A percentile compares a stretch with the other conserved stretches of the same genome.
Evolutionary conservation across 148 eudicot genomes (phyloP).

Genomic region (Vaccinium corymbosum): DNA sequence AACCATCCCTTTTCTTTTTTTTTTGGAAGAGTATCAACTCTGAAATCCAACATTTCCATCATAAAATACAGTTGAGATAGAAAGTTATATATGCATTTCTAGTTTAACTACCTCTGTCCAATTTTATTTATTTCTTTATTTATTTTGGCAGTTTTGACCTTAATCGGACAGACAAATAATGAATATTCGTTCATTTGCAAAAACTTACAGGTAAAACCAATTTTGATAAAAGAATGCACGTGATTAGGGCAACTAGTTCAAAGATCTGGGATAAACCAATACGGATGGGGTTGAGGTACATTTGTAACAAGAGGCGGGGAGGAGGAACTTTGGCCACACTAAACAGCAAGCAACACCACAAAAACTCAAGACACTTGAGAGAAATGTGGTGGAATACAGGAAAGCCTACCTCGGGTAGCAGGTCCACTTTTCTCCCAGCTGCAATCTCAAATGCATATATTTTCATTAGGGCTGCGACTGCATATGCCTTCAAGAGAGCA

Average conservation of each 20-base stretch:
- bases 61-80: not conserved
- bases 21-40: not conserved
- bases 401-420: constrained; percentile 78
- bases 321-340: not conserved
- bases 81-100: not conserved
- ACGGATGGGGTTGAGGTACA: not conserved
- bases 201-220: not conserved
- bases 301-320: not conserved
- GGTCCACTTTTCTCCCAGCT: constrained; percentile 77
- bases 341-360: not conserved
- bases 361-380: not conserved
- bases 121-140: not conserved
- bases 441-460: constrained; percentile 84
- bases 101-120: not conserved
- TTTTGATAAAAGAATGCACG: not conserved
- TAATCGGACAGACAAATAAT: not conserved
- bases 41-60: not conserved
- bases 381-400: not conserved
- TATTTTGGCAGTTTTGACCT: not conserved
- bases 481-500: constrained; percentile 67
- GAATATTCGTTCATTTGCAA: not conserved
- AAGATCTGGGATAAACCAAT: not conserved
- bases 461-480: constrained; percentile 85
- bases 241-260: not conserved
- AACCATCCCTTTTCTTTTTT: not conserved